These are phyloP conservation scores for Globisporangium sylvaticum DNA, from an alignment of 352 stramenopile genomes.

Conservation along the genomic window DNA sequence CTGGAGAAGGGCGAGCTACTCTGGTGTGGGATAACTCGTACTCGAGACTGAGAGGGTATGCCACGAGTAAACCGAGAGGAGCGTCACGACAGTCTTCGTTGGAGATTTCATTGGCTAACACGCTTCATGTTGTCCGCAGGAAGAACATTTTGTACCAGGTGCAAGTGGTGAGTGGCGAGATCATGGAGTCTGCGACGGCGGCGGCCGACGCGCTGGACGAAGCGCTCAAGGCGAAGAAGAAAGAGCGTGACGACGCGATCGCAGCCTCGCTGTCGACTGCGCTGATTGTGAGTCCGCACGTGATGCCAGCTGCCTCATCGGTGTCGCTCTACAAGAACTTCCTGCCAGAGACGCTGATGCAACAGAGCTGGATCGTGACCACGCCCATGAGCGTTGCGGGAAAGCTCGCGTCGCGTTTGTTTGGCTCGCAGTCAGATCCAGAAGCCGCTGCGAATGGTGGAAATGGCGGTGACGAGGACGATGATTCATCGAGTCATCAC, in stretches of 20 bases:
- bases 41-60: conserved; percentile 69
- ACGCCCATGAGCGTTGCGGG: conserved; percentile 59
- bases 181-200: conserved; percentile 68
- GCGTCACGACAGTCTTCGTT: neutral
- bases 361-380: conserved; percentile 64
- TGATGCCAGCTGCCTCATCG: conserved; percentile 14
- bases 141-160: conserved; percentile 79
- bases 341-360: conserved; percentile 43
- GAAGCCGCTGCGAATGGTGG: neutral
- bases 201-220: conserved; percentile 74
- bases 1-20: conserved; percentile 46
- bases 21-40: conserved; percentile 83
- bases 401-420: conserved; percentile 60
- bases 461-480: conserved; percentile 16
- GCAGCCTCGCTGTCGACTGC: conserved; percentile 26
- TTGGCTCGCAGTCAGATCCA: conserved; percentile 41
- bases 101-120: neutral
- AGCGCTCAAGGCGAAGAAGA: conserved; percentile 48
- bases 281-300: conserved; percentile 31
- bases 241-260: conserved; percentile 34
- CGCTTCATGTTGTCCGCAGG: conserved; percentile 20
- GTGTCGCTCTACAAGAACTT: conserved; percentile 36
- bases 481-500: conserved; percentile 12
- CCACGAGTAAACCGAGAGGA: too few relatives aligned
- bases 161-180: conserved; percentile 57